phyloP scores from a whole-genome alignment of 331 rosid species.

The Quercus lobata region DNA sequence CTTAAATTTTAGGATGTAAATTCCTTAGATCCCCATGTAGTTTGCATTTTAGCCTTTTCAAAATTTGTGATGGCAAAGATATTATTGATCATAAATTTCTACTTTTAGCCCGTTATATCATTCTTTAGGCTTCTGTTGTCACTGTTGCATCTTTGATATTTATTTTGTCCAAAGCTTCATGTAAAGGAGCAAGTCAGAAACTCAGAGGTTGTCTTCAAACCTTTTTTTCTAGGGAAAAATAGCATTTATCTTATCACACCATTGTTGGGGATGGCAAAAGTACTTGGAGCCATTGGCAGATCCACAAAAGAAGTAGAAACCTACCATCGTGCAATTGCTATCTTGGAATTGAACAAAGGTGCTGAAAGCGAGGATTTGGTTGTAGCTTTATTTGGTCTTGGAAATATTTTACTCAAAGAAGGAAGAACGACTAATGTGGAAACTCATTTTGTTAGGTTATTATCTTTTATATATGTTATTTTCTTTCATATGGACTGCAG shows the following conservation, averaged over 20 bases:
- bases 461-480: constrained; percentile 10
- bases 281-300: constrained; percentile 52
- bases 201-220: background rate
- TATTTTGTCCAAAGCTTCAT: background rate
- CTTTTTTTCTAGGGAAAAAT: constrained; percentile 48
- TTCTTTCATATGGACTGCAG: background rate
- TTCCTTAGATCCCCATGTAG: too few relatives aligned
- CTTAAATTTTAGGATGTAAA: too few relatives aligned
- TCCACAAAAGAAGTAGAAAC: constrained; percentile 57
- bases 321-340: constrained; percentile 49
- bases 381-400: constrained; percentile 75
- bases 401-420: constrained; percentile 77
- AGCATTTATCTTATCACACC: constrained; percentile 64
- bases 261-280: constrained; percentile 76
- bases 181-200: background rate
- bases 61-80: background rate
- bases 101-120: background rate
- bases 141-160: background rate
- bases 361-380: constrained; percentile 64
- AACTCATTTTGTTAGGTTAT: constrained; percentile 65
- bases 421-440: constrained; percentile 67
- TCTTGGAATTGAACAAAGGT: constrained; percentile 71
- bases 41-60: background rate
- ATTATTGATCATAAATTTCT: background rate
- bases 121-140: background rate